phyloP scores from a whole-genome alignment of 768 basidiomycete genomes.

The Nidularia pulvinata region DNA sequence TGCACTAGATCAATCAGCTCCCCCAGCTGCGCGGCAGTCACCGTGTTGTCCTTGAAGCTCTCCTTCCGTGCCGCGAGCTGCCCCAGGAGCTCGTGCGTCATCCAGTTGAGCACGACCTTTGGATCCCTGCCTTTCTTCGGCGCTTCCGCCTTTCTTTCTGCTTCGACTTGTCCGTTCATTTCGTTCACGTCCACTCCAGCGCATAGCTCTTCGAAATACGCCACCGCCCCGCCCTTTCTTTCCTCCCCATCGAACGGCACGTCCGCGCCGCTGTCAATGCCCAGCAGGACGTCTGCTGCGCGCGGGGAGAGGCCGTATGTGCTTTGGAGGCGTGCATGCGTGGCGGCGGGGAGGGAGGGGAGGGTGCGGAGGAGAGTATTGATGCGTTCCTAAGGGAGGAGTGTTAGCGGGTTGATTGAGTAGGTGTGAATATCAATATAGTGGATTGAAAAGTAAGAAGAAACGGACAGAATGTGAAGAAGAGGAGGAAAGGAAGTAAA shows the following conservation, averaged over 20 bases:
- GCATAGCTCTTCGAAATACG: constrained; percentile 81
- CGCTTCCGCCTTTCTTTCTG: constrained; percentile 1
- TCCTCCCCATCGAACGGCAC: constrained; percentile 60
- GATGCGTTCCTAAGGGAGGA: constrained; percentile 37
- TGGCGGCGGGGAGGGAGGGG: constrained; percentile 77
- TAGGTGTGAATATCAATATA: not conserved
- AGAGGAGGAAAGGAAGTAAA: not conserved
- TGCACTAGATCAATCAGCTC: constrained; percentile 79
- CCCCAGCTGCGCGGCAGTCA: constrained; percentile 68
- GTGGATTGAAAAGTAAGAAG: too few species aligned
- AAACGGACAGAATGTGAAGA: not conserved
- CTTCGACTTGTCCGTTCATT: not conserved
- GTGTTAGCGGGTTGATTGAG: not conserved
- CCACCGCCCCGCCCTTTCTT: constrained; percentile 47
- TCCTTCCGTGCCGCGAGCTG: constrained; percentile 62
- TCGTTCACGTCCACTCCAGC: constrained; percentile 12
- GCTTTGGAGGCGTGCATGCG: constrained; percentile 52
- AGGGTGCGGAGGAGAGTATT: constrained; percentile 46
- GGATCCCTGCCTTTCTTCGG: constrained; percentile 46
- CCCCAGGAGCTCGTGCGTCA: constrained; percentile 86
- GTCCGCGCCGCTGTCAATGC: constrained; percentile 65
- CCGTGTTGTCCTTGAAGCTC: constrained; percentile 54
- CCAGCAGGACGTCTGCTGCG: constrained; percentile 77
- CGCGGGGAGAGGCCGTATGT: constrained; percentile 49
- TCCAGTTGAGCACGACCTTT: constrained; percentile 85